phyloP scores from a whole-genome alignment of 139 green algal species.

The Coelastrella sp. region DNA sequence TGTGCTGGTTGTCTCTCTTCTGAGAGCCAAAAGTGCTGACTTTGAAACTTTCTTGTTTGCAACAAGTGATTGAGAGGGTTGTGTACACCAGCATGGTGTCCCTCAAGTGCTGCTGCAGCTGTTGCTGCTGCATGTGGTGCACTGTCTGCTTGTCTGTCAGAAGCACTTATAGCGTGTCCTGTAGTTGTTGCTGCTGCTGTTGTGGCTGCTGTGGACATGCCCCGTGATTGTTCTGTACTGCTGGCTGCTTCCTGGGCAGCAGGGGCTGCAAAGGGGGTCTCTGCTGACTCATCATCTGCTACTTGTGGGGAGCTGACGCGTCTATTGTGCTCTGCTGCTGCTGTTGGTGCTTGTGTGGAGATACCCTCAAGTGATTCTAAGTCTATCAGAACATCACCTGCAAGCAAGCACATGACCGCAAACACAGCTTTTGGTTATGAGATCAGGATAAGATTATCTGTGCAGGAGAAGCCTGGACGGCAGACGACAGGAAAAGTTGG shows the following conservation, averaged over 20 bases:
- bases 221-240: neutral
- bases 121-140: neutral
- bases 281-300: neutral
- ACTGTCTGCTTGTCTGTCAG: too few relatives aligned
- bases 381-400: conserved; percentile 34
- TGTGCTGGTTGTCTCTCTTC: neutral
- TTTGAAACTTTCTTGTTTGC: neutral
- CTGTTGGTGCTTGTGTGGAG: neutral
- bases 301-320: neutral
- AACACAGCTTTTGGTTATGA: neutral
- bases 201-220: neutral
- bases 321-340: too few relatives aligned
- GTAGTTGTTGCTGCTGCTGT: conserved; percentile 22
- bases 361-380: neutral
- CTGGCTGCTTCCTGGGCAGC: neutral
- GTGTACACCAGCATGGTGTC: neutral
- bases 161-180: neutral
- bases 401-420: neutral
- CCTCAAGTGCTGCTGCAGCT: neutral
- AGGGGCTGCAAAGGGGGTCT: neutral
- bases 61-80: neutral
- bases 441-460: neutral
- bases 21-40: conserved; percentile 28
- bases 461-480: too few relatives aligned
- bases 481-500: too few relatives aligned